These are phyloP conservation scores for Litsea cubeba DNA, from an alignment of 164 flowering plant species.

Conservation along the genomic window DNA sequence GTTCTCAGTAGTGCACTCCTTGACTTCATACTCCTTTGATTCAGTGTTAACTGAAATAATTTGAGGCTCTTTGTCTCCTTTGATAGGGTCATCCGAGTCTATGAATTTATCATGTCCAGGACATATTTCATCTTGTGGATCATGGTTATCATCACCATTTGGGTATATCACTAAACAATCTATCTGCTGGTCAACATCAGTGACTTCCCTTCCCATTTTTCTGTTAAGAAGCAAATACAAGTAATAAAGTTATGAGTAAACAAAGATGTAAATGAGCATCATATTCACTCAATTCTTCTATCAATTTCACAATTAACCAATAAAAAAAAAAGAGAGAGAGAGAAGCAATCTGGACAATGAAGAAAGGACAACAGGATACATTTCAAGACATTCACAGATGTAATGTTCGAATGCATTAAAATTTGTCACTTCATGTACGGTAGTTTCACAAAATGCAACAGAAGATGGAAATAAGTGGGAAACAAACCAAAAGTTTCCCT, in stretches of 20 bases:
- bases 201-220: conserved; percentile 60
- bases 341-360: background rate
- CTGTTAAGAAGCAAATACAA: conserved; percentile 30
- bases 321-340: background rate
- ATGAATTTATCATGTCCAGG: conserved; percentile 5
- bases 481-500: too few relatives aligned
- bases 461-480: too few relatives aligned
- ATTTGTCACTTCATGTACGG: background rate
- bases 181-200: conserved; percentile 39
- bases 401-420: background rate
- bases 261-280: background rate
- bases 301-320: background rate
- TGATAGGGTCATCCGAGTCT: conserved; percentile 21
- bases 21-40: conserved; percentile 52
- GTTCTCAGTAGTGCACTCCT: conserved; percentile 51
- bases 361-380: background rate
- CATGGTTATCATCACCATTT: conserved; percentile 21
- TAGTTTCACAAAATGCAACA: too few relatives aligned
- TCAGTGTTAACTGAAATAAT: conserved; percentile 30
- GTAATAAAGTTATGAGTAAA: background rate
- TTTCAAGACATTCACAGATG: background rate
- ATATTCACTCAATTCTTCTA: background rate
- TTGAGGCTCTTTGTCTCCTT: conserved; percentile 26
- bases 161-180: conserved; percentile 29
- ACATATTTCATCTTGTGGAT: conserved; percentile 12